Conservation (phyloP, 2,329 filamentous ascomycete species). For the Fusarium irregulare region DNA sequence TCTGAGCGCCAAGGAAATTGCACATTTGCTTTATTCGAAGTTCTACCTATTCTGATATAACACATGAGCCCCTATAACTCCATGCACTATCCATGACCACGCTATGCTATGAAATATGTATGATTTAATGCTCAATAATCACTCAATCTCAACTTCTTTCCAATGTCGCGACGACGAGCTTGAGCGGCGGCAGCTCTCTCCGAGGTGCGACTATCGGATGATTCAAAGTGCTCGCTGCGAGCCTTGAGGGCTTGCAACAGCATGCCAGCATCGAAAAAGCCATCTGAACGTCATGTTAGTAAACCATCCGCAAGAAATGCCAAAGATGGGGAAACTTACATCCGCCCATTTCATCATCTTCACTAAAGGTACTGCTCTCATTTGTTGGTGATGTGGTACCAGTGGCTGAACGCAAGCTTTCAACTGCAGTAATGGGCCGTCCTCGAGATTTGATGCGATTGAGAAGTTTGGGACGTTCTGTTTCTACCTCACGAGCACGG, state of each 20-base stretch:
- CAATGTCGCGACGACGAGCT: conserved; percentile 73
- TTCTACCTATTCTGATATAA: conserved; percentile 11
- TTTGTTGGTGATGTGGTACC: conserved; percentile 71
- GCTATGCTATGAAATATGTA: conserved; percentile 21
- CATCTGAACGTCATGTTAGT: conserved; percentile 70
- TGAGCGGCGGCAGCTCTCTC: conserved; percentile 71
- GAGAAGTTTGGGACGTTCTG: conserved; percentile 50
- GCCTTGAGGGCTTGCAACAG: conserved; percentile 87
- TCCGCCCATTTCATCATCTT: conserved; percentile 90
- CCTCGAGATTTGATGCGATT: conserved; percentile 77
- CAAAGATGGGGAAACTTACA: conserved; percentile 71
- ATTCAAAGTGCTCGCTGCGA: conserved; percentile 66
- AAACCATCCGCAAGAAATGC: neutral
- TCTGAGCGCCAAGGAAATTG: conserved; percentile 1
- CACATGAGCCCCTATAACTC: conserved; percentile 33
- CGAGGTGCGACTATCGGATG: conserved; percentile 63
- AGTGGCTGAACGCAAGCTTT: conserved; percentile 54
- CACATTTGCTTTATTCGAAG: neutral
- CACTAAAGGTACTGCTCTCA: conserved; percentile 78
- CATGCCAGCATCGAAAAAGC: conserved; percentile 98
- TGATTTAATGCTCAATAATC: conserved; percentile 67
- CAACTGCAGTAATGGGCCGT: conserved; percentile 73
- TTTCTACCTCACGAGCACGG: conserved; percentile 66
- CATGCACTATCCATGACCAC: conserved; percentile 26
- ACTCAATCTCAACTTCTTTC: conserved; percentile 76